Evolutionary conservation across 306 rosid genomes (phyloP).

Genomic region (Cicer pinnatifidum): DNA sequence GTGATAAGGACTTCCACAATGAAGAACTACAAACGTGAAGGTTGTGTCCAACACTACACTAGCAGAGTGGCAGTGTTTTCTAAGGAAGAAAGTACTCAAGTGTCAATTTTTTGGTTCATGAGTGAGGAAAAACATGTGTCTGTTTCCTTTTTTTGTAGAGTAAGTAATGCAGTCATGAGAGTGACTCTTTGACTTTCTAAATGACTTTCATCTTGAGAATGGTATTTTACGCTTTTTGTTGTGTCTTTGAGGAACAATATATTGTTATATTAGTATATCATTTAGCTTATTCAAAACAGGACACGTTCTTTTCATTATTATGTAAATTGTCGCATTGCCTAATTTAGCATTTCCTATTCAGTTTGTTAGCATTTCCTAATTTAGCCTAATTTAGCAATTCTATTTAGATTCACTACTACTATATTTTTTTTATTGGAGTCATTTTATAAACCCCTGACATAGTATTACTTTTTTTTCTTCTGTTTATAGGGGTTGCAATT

Average conservation of each 20-base stretch:
- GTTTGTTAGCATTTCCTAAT: background rate
- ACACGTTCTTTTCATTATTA: background rate
- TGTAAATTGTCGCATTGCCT: background rate
- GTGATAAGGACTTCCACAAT: too few species aligned
- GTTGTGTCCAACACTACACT: too few species aligned
- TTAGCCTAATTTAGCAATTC: background rate
- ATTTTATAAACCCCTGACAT: too few species aligned
- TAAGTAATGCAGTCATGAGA: slow-evolving; percentile 15
- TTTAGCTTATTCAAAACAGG: background rate
- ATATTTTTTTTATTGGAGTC: too few species aligned
- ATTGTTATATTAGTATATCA: background rate
- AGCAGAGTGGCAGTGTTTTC: too few species aligned
- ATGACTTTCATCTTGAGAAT: background rate
- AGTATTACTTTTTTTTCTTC: too few species aligned
- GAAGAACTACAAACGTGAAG: too few species aligned
- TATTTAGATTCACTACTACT: background rate
- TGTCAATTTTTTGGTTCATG: slow-evolving; percentile 26
- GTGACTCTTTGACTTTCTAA: background rate
- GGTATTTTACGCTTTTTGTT: background rate
- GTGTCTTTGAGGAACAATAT: background rate
- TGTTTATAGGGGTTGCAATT: background rate
- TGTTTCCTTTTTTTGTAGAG: background rate
- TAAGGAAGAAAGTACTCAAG: background rate
- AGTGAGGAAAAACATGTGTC: background rate
- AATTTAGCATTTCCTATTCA: background rate